A percentile compares a stretch with the other conserved stretches of the same genome.
phyloP scores from a whole-genome alignment of 176 grass and related monocot genomes.

The Miscanthus lutarioriparius region DNA sequence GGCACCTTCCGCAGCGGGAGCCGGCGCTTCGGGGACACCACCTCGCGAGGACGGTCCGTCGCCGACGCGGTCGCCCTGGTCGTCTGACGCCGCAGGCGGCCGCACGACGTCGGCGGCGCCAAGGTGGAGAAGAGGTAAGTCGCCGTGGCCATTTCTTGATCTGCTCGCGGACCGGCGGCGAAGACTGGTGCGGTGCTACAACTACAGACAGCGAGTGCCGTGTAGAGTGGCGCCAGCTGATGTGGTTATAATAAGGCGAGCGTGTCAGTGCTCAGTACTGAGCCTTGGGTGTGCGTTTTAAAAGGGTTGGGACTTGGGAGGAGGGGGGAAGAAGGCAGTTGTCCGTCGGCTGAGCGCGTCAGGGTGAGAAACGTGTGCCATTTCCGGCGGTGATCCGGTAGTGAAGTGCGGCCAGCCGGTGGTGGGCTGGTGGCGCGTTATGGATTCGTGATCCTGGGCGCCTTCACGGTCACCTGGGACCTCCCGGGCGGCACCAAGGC shows the following conservation, averaged over 20 bases:
- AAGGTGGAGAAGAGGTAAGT: constrained; percentile 20
- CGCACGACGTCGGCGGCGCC: background rate
- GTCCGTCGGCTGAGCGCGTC: background rate
- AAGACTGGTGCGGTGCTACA: background rate
- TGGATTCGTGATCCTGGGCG: background rate
- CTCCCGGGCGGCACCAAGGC: background rate
- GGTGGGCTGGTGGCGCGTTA: background rate
- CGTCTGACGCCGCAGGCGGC: background rate
- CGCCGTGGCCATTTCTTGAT: constrained; percentile 33
- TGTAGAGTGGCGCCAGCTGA: background rate
- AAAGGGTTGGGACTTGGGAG: background rate
- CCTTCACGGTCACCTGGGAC: background rate
- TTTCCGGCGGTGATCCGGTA: background rate
- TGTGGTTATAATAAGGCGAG: background rate
- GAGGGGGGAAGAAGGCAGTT: background rate
- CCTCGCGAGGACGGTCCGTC: constrained; percentile 33
- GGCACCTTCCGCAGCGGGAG: constrained; percentile 79
- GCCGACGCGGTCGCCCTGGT: constrained; percentile 30
- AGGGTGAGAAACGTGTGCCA: background rate
- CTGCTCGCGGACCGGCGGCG: background rate
- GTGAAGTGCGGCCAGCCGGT: background rate
- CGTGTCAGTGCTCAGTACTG: background rate
- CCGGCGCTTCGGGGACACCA: constrained; percentile 40
- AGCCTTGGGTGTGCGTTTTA: background rate
- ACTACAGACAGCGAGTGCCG: background rate